These are phyloP conservation scores for Pseudozyma pruni DNA, from an alignment of 1,284 basidiomycete species.

Conservation along the genomic window DNA sequence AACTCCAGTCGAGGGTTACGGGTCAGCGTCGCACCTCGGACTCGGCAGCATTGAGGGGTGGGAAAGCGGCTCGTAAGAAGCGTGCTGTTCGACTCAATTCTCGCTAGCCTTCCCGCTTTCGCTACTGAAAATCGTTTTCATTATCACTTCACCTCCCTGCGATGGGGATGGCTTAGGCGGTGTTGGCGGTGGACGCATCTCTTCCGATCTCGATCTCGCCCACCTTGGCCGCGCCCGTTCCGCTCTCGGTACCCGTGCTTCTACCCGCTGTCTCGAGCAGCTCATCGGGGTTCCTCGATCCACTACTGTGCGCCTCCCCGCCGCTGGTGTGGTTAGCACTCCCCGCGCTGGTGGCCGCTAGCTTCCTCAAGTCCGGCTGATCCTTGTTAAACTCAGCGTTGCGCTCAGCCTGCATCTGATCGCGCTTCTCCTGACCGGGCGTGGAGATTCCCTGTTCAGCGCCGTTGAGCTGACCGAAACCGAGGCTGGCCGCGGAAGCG, in stretches of 20 bases:
- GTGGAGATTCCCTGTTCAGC: slow-evolving; percentile 41
- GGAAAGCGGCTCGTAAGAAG: slow-evolving; percentile 17
- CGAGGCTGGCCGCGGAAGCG: slow-evolving; percentile 9
- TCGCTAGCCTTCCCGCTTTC: too few relatives aligned
- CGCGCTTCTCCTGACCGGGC: slow-evolving; percentile 31
- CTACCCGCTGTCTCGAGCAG: slow-evolving; percentile 20
- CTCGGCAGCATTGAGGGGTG: not conserved
- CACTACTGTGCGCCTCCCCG: slow-evolving; percentile 3
- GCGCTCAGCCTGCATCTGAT: slow-evolving; percentile 28
- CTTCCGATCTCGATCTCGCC: slow-evolving; percentile 28
- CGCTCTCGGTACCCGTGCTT: slow-evolving; percentile 33
- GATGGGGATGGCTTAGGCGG: slow-evolving; percentile 15
- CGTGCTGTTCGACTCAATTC: slow-evolving; percentile 10
- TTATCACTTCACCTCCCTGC: not conserved
- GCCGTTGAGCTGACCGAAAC: slow-evolving; percentile 43
- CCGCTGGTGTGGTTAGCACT: slow-evolving; percentile 4
- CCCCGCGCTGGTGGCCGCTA: slow-evolving; percentile 24
- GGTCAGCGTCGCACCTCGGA: slow-evolving; percentile 15
- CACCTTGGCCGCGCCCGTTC: slow-evolving; percentile 11
- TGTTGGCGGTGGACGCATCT: slow-evolving; percentile 23
- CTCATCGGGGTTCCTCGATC: slow-evolving; percentile 11
- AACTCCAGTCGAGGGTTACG: slow-evolving; percentile 19
- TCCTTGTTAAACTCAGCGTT: slow-evolving; percentile 30
- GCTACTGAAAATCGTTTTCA: too few relatives aligned
- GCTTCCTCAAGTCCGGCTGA: slow-evolving; percentile 25